Evolutionary conservation across 768 basidiomycete species (phyloP).

Genomic region (Tricholoma matsutake): DNA sequence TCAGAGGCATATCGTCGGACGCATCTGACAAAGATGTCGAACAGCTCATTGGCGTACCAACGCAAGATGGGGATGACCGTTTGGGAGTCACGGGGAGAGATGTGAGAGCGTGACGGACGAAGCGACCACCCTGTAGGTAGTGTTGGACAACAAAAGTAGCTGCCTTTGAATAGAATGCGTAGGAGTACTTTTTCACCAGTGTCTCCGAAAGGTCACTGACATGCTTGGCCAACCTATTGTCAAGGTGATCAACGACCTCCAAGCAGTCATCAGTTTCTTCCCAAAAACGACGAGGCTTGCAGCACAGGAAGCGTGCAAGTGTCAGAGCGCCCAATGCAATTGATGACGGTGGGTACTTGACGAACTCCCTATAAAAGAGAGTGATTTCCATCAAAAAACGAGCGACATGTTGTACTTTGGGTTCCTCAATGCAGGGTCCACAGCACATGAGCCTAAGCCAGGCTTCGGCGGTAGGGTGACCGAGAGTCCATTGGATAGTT

Average conservation of each 20-base stretch:
- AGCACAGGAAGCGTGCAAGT: conserved; percentile 85
- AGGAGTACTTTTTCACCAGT: conserved; percentile 98
- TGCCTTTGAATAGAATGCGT: conserved; percentile 93
- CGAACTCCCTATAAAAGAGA: conserved; percentile 94
- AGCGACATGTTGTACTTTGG: conserved; percentile 91
- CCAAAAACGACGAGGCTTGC: conserved; percentile 70
- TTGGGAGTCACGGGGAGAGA: conserved; percentile 70
- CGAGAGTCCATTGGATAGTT: conserved; percentile 95
- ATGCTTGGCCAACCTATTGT: conserved; percentile 80
- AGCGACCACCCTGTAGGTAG: conserved; percentile 87
- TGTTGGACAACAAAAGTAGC: conserved; percentile 91
- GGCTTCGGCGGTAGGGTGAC: conserved; percentile 96
- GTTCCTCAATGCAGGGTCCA: conserved; percentile 73
- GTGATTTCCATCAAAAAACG: conserved; percentile 99
- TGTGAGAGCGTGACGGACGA: conserved; percentile 43
- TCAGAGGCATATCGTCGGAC: conserved; percentile 83
- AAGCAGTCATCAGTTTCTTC: conserved; percentile 84
- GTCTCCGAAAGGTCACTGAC: conserved; percentile 93
- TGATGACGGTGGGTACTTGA: conserved; percentile 79
- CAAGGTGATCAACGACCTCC: conserved; percentile 82
- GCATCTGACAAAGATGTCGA: conserved; percentile 70
- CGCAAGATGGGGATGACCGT: conserved; percentile 48
- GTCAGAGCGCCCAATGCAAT: conserved; percentile 90
- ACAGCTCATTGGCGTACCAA: conserved; percentile 73
- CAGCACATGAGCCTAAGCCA: conserved; percentile 89